Evolutionary conservation across 176 grass and related monocot genomes (phyloP).

Genomic region (Paspalum notatum): DNA sequence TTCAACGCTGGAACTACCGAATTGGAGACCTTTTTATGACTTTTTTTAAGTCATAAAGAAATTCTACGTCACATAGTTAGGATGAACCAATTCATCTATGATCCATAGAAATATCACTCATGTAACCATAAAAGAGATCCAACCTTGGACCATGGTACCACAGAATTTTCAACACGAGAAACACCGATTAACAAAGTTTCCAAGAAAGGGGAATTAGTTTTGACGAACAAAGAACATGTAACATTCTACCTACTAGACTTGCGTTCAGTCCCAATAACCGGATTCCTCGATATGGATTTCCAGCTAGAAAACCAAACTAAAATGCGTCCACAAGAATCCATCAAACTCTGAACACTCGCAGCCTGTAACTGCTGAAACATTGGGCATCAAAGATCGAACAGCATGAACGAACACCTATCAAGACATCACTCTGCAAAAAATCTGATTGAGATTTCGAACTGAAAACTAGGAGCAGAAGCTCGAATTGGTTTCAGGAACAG

Average conservation of each 20-base stretch:
- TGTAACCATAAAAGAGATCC: constrained; percentile 22
- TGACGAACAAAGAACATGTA: constrained; percentile 35
- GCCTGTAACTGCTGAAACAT: constrained; percentile 7
- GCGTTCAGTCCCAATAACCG: constrained; percentile 40
- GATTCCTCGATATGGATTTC: constrained; percentile 37
- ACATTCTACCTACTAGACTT: constrained; percentile 45
- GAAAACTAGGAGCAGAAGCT: constrained; percentile 38
- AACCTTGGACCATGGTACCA: background rate
- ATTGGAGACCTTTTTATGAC: constrained; percentile 5
- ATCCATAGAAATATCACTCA: constrained; percentile 21
- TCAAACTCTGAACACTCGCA: constrained; percentile 33
- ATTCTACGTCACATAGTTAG: background rate
- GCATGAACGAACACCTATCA: constrained; percentile 23
- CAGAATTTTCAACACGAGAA: constrained; percentile 6
- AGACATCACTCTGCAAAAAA: constrained; percentile 18
- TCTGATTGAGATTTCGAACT: constrained; percentile 42
- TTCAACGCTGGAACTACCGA: constrained; percentile 1
- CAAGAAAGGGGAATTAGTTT: constrained; percentile 36
- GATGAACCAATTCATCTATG: constrained; percentile 31
- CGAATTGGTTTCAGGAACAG: constrained; percentile 36
- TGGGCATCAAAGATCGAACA: constrained; percentile 43
- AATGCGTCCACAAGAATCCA: constrained; percentile 34
- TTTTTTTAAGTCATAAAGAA: constrained; percentile 31
- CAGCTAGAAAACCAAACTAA: constrained; percentile 22
- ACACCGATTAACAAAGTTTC: constrained; percentile 14